A percentile compares a stretch with the other conserved stretches of the same genome.
Evolutionary conservation across 2,329 filamentous ascomycete genomes (phyloP).

Genomic region (Pseudogymnoascus sp.): DNA sequence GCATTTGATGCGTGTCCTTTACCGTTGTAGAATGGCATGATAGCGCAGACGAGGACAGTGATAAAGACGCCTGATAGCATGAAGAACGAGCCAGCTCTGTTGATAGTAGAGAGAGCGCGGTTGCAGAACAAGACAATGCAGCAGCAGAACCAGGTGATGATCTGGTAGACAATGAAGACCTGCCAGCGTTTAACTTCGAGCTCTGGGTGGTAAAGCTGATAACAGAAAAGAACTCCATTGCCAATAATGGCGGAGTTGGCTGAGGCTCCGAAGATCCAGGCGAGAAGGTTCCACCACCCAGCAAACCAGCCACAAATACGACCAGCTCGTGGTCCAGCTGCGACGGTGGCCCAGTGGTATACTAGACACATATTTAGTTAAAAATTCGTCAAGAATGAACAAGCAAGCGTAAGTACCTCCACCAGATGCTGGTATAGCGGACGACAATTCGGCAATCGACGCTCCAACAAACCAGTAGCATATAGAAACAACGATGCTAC

Average conservation of each 20-base stretch:
- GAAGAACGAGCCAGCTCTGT: conserved; percentile 47
- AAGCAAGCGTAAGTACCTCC: conserved; percentile 21
- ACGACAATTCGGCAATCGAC: conserved; percentile 44
- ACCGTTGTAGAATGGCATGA: conserved; percentile 43
- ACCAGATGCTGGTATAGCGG: conserved; percentile 35
- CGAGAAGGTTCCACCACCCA: conserved; percentile 45
- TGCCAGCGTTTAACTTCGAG: conserved; percentile 42
- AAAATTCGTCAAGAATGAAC: neutral
- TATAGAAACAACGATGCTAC: conserved; percentile 37
- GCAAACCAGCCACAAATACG: conserved; percentile 41
- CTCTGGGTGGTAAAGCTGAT: conserved; percentile 39
- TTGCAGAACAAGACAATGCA: conserved; percentile 47
- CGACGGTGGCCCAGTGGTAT: conserved; percentile 47
- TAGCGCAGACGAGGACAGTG: conserved; percentile 47
- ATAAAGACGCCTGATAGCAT: conserved; percentile 48
- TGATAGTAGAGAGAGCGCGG: conserved; percentile 43
- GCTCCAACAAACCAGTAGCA: conserved; percentile 46
- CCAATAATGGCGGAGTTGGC: conserved; percentile 32
- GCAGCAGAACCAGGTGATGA: conserved; percentile 40
- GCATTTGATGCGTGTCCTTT: conserved; percentile 33
- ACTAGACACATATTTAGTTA: conserved; percentile 24
- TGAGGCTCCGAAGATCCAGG: conserved; percentile 40
- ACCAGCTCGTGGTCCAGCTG: conserved; percentile 39
- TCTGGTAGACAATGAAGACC: conserved; percentile 42
- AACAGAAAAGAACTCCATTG: conserved; percentile 41